A percentile compares a stretch with the other conserved stretches of the same genome.
These are phyloP conservation scores for Plenodomus tracheiphilus DNA, from an alignment of 2,329 filamentous ascomycete species.

Conservation along the genomic window DNA sequence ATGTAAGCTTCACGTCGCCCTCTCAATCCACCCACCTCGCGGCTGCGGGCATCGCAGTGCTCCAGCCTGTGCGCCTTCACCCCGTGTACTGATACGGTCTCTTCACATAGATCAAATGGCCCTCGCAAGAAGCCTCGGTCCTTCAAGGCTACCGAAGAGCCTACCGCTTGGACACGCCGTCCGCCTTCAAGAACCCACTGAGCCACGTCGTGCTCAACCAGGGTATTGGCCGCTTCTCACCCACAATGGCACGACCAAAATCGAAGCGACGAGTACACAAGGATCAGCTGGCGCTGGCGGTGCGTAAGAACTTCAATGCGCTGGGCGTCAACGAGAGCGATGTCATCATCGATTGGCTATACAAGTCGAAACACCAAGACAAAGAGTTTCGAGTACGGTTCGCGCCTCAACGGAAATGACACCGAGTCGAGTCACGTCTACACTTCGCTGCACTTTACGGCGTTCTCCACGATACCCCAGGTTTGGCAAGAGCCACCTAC, in stretches of 20 bases:
- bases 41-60: constrained; percentile 1
- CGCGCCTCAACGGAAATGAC: constrained; percentile 42
- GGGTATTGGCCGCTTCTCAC: constrained; percentile 71
- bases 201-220: constrained; percentile 56
- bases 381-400: constrained; percentile 54
- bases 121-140: constrained; percentile 66
- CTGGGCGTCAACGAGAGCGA: constrained; percentile 80
- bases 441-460: constrained; percentile 30
- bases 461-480: constrained; percentile 42
- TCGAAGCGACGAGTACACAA: constrained; percentile 69
- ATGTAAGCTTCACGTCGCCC: constrained; percentile 30
- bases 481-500: constrained; percentile 22
- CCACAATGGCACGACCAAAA: constrained; percentile 72
- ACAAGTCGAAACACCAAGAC: constrained; percentile 67
- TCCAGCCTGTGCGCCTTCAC: constrained; percentile 14
- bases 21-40: constrained; percentile 3
- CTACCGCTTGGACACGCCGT: constrained; percentile 71
- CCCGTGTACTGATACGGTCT: background rate
- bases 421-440: constrained; percentile 12
- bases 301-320: constrained; percentile 83
- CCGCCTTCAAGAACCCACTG: constrained; percentile 63
- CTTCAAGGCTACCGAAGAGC: constrained; percentile 77
- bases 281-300: constrained; percentile 70
- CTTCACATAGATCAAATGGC: constrained; percentile 62
- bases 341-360: constrained; percentile 77